These are phyloP conservation scores for Hemileccinum rubropunctum DNA, from an alignment of 768 basidiomycete genomes.

Conservation along the genomic window DNA sequence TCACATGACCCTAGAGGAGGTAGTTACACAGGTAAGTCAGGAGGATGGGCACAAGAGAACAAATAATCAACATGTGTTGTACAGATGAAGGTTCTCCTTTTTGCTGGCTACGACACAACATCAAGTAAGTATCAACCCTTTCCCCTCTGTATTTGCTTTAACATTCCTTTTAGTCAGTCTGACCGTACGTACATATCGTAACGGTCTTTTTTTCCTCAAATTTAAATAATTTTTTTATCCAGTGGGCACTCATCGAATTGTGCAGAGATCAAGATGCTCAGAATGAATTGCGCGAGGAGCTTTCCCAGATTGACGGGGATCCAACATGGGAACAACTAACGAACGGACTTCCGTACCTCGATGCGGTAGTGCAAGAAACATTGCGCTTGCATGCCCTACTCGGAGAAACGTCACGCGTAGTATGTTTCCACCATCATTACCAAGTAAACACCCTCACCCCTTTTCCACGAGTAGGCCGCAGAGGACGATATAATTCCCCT, in stretches of 20 bases:
- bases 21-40: slow-evolving; percentile 31
- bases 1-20: slow-evolving; percentile 39
- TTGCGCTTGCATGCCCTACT: slow-evolving; percentile 44
- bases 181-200: slow-evolving; percentile 11
- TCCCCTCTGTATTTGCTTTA: neutral
- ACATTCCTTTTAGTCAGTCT: slow-evolving; percentile 19
- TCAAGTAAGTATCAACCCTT: slow-evolving; percentile 26
- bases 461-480: slow-evolving; percentile 35
- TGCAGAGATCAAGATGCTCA: slow-evolving; percentile 43
- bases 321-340: slow-evolving; percentile 54
- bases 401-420: slow-evolving; percentile 15
- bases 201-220: neutral
- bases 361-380: slow-evolving; percentile 47
- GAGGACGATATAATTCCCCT: slow-evolving; percentile 61
- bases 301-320: slow-evolving; percentile 42
- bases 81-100: slow-evolving; percentile 37
- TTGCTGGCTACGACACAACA: slow-evolving; percentile 43
- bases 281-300: slow-evolving; percentile 46
- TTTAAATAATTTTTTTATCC: neutral
- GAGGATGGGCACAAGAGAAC: neutral
- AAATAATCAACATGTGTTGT: neutral
- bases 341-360: slow-evolving; percentile 50
- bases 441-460: neutral
- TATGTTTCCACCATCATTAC: neutral
- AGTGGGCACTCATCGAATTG: slow-evolving; percentile 58